Evolutionary conservation across 75 land plant species (phyloP), one percentile per base, ranked within the genome.

Genomic region (Cunninghamia lanceolata): DNA sequence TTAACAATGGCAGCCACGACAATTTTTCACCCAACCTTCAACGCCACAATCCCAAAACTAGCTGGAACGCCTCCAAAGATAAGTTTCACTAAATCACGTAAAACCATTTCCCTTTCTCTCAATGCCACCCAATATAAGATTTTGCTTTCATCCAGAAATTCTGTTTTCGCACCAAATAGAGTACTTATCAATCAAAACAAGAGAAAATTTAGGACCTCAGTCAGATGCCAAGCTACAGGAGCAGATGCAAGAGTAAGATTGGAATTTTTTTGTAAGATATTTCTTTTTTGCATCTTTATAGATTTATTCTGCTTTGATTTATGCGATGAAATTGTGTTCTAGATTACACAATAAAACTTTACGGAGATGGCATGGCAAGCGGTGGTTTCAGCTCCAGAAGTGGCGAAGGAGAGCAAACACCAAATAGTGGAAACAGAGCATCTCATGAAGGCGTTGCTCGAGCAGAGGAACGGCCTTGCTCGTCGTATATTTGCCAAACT

Each of bases 361-460:
- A 97, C 99, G 36, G 99, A 96, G 88, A 97, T 96, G 99, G 99
- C 99, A 25, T 97, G 99, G 99, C 98, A 97, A 85, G 99, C 95
- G 11, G 90, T 97, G 28, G 92, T 94, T 40, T 93, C 95, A 45
- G 95, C 98, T 10, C 94, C 98, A 47, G 98, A 97, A 79, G 93
- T 96, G 0, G 99, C 99, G 39, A 89, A 91, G 56, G 90, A 87
- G 80, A 95, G 87, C 83, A 97, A 95, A 80, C 98, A 97, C 16
- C 99, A 97, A 87, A 88, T 96, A 54, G 98, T 97, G 47, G 99
- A 97, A 85, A 90, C 98, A 17, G 99, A 97, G 79, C 99, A 97
- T 89, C 86, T 97, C 34, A 96, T 97, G 99, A 97, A 97, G 82
- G 94, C 99, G 3, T 91, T 97, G 46, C 85, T 96, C 83, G 95